These are phyloP conservation scores for Taiozyma sp. DNA, from an alignment of 1,139 yeast species.

Conservation along the genomic window DNA sequence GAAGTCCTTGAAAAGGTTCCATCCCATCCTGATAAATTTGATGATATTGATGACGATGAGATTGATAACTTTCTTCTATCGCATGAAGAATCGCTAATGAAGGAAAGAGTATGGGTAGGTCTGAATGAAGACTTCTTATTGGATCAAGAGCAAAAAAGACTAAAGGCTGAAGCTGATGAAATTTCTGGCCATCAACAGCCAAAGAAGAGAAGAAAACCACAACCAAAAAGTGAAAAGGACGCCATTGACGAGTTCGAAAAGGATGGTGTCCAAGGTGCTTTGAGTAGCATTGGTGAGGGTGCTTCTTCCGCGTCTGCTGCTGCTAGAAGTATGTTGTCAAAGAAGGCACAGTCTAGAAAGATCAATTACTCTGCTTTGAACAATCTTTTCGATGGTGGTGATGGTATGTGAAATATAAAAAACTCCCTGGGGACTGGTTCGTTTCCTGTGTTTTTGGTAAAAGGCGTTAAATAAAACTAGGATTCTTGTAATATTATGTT, in stretches of 20 bases:
- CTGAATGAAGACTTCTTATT: conserved; percentile 63
- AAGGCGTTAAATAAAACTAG: not conserved
- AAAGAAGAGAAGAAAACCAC: conserved; percentile 29
- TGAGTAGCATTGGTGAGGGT: conserved; percentile 34
- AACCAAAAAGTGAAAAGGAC: conserved; percentile 25
- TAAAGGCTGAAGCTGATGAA: conserved; percentile 83
- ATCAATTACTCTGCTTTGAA: conserved; percentile 80
- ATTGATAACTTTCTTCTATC: conserved; percentile 52
- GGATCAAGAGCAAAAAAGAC: conserved; percentile 79
- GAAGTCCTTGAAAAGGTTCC: conserved; percentile 47
- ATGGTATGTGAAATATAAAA: not conserved
- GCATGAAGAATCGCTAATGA: conserved; percentile 60
- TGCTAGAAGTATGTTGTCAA: conserved; percentile 63
- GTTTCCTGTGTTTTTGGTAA: not conserved
- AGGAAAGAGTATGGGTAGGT: conserved; percentile 73
- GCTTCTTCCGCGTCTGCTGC: conserved; percentile 68
- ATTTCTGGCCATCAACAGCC: conserved; percentile 64
- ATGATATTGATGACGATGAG: conserved; percentile 82
- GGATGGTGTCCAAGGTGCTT: conserved; percentile 28
- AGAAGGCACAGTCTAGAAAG: conserved; percentile 75
- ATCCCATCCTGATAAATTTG: conserved; percentile 57
- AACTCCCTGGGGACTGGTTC: not conserved
- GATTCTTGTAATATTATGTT: not conserved
- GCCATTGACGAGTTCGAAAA: conserved; percentile 24
- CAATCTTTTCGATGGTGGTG: conserved; percentile 41